A percentile compares a stretch with the other conserved stretches of the same genome.
These are phyloP conservation scores for Leccinum subgranulosum DNA, from an alignment of 768 basidiomycete species.

Conservation along the genomic window DNA sequence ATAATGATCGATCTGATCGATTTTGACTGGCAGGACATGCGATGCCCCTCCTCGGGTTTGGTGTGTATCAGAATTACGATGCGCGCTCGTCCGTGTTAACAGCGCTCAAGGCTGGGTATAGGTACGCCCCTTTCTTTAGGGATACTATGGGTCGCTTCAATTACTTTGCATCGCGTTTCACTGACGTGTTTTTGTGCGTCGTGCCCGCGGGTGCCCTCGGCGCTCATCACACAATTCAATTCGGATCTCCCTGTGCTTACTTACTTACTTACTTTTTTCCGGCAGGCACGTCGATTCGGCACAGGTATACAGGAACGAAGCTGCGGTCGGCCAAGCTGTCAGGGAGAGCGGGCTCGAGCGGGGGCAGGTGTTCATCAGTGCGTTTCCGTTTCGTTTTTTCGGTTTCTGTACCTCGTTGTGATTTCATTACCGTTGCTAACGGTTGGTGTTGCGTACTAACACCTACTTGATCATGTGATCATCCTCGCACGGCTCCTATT, in stretches of 20 bases:
- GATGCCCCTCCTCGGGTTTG: constrained; percentile 69
- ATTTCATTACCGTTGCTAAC: neutral
- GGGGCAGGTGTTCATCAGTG: constrained; percentile 71
- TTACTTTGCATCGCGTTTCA: neutral
- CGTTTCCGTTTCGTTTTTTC: constrained; percentile 13
- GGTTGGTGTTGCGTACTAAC: neutral
- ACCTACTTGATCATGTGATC: neutral
- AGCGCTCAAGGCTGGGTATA: constrained; percentile 66
- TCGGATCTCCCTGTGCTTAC: neutral
- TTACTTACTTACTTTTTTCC: neutral
- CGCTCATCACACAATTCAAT: neutral
- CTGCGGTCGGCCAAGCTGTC: constrained; percentile 56
- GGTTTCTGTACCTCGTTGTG: neutral
- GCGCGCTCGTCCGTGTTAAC: constrained; percentile 53
- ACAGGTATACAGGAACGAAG: constrained; percentile 65
- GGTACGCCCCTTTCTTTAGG: constrained; percentile 30
- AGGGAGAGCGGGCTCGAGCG: constrained; percentile 53
- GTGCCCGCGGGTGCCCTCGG: neutral
- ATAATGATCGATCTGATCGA: constrained; percentile 2
- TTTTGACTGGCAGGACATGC: constrained; percentile 38
- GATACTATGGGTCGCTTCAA: neutral
- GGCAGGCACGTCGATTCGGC: constrained; percentile 72
- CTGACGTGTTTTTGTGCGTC: neutral
- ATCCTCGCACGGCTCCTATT: neutral
- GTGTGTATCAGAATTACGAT: constrained; percentile 65